Evolutionary conservation across 495 filamentous ascomycete species (phyloP), one percentile per base, ranked within the genome.

Genomic region (Sabuloglossum arenarium): DNA sequence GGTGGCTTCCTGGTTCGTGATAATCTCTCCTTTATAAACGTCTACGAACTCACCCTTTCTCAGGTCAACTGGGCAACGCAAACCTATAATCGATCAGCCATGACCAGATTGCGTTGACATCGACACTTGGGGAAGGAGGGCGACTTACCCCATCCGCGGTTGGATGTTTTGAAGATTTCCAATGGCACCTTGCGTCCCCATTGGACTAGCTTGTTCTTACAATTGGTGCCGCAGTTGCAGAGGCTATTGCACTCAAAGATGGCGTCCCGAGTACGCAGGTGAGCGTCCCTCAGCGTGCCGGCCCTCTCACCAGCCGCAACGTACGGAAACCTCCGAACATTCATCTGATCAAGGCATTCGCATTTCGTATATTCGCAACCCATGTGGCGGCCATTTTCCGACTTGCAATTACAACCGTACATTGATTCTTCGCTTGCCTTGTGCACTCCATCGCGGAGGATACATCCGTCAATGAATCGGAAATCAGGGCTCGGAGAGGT

Each of bases 11-110:
- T 75, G 66, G 24, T 75, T 71, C 0, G 84, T 86, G 59, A 97
- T 84, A 27, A 95, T 77, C 64, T 97, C 90, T 0, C 90, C 90
- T 14, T 87, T 79, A 59, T 97, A 97, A 23, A 77, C 75, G 62
- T 93, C 90, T 54, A 97, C 78, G 61, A 93, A 96, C 61, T 93
- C 84, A 6, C 90, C 90, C 53, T 75, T 72, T 56, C 75, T 70
- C 24, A 98, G 78, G 24, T 77, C 68, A 12, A 82, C 74, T 0
- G 73, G 75, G 43, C 80, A 87, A 10, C 81, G 75, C 1, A 97
- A 76, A 27, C 87, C 80, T 83, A 55, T 53, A 27, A 14, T 21
- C 39, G 3, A 21, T 43, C 16, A 43, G 39, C n/a, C 19, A 10
- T 21, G 39, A 4, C 16, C n/a, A 21, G 16, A 4, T 21, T 43